Evolutionary conservation across 225 moss, liverwort and hornwort species (phyloP), one percentile per base, ranked within the genome.

Genomic region (Bryum argenteum): DNA sequence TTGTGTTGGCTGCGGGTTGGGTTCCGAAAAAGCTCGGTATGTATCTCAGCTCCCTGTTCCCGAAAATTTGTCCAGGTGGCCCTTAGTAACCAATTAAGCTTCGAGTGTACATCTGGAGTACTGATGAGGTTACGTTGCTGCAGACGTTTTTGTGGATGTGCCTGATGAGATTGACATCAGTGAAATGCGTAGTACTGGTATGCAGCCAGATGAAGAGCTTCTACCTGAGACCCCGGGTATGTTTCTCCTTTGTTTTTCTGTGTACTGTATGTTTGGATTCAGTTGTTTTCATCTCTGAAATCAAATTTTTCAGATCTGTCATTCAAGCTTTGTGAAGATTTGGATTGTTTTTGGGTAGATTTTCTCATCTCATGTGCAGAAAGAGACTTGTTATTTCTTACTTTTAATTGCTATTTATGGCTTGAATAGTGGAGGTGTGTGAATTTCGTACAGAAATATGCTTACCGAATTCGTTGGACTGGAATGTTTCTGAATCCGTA

Each of bases 61-160:
- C 55, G 22, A 39, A 48, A 44, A 39, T 60, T 15, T 62, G 8
- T 63, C 38, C 61, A 45, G 39, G 9, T 61, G 13, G 16, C 51
- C 69, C 19, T 50, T 58, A 53, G 38, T 53, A 56, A 40, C 15
- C 40, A 50, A 64, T 12, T 12, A 24, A 33, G 54, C 79, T 60
- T n/a, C 61, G 67, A 64, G 47, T 47, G 4, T 22, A 40, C 9
- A 55, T 13, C 54, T 61, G 20, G 57, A 52, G 21, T 63, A 67
- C 53, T 84, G 67, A 71, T 54, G 53, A 71, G 45, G n/a, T 56
- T 44, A 58, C 58, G 73, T 76, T 71, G 54, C 18, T 75, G 87
- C 88, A 97, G 98, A 94, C 83, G 98, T 99, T 67, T 99, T 99
- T 65, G 81, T 99, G 43, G 94, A 99, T 83, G 92, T 94, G 40